Base-by-base conservation (phyloP, 306 rosid species). In the Trifolium subterraneum region DNA sequence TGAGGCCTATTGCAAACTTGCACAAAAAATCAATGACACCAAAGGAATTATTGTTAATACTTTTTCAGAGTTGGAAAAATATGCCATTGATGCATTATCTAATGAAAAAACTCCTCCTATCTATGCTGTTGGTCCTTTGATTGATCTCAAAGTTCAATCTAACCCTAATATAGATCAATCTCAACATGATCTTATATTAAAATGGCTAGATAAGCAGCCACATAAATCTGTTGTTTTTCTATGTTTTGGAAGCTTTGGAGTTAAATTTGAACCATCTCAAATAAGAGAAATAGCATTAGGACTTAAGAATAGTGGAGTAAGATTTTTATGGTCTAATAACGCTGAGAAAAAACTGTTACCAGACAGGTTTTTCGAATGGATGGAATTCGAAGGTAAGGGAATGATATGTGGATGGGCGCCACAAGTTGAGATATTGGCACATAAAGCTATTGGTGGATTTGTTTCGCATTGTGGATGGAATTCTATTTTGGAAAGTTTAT, bases 401-500 rank as follows among this genome's bases (percentile, higher is more conserved):
- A 64, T 78, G 80, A 10, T 84, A n/a, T 88, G 90, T 58, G 90
- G 68, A 50, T 87, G 92, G 96, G 90, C 86, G 1, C 90, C 90
- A 1, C 92, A 88, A 61, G 80, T 84, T 64, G 90, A 90, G 69
- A 79, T 87, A 47, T 50, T 88, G 65, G 69, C 80, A 0, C 90
- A 90, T 81, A 63, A 62, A 20, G 88, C 88, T 16, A 69, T 78
- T 12, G 83, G 82, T 23, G 89, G 92, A 16, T 90, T 88, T 60
- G 77, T 90, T 7, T 88, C 89, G 2, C 96, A 86, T 36, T 90
- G 90, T 55, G 92, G 96, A 2, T 90, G 96, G 96, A 90, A 88
- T 61, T 90, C 92, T 6, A 38, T 79, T 22, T 42, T 87, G 82
- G 96, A 87, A 75, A 90, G 92, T 72, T 50, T 90, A 78, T 90